Evolutionary conservation across 2,329 filamentous ascomycete species (phyloP), one percentile per base, ranked within the genome.

Genomic region (Pezizomycotina sp.): DNA sequence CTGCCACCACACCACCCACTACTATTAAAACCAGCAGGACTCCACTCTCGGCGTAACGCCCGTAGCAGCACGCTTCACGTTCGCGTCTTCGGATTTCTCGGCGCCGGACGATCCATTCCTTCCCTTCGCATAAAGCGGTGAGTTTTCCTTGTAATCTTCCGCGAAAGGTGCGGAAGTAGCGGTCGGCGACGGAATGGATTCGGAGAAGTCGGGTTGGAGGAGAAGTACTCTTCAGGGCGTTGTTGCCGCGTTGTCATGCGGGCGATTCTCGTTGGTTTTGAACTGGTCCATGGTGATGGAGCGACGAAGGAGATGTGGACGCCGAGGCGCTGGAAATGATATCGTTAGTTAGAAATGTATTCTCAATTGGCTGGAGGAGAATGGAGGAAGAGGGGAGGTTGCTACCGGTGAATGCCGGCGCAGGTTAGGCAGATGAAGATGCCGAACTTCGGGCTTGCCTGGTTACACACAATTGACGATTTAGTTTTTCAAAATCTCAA

Each of bases 251-350:
- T 14, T 78, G 65, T 41, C 89, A 98, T 95, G 49, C 84, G 77
- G 59, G 81, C 76, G 53, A 95, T 86, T n/a, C 60, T 98, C 89
- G 52, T 70, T 69, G 47, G 74, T 71, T 59, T 98, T 98, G 66
- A 98, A 95, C 38, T 83, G 83, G 62, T 98, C 89, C 89, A 98
- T 98, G 45, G 82, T 92, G 54, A 95, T 89, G 53, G 79, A 89
- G 42, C 89, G 78, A 98, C 84, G 62, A 98, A 98, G 56, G 83
- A 92, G 58, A 98, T 92, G 64, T 98, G 89, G 22, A 98, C 89
- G 44, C 89, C 89, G 19, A 98, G 72, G 3, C 83, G 46, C 89
- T 49, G 19, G 21, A 12, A 19, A 25, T 8, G 15, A 18, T 23
- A 16, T 13, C 13, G 21, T 20, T 14, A 15, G 18, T 24, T 29